Base-by-base conservation (phyloP, 2,329 filamentous ascomycete genomes). In the Fusarium sublunatum region DNA sequence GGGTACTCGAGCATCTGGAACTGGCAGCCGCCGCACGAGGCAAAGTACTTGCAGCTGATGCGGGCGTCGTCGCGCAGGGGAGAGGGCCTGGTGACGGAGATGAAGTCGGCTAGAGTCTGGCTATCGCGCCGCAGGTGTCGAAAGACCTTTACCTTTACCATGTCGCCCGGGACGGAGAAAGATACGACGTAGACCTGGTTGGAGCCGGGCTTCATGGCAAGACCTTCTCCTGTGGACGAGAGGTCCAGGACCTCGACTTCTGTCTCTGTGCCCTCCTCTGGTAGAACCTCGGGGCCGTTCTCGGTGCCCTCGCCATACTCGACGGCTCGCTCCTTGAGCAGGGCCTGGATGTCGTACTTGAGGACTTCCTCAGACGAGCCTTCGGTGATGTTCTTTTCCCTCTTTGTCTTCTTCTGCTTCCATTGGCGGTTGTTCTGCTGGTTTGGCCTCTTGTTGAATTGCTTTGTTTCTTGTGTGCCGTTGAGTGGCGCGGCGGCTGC, bases 1-100 rank as follows among this genome's bases (percentile, higher is more conserved):
- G 84, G 78, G 76, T 98, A 98, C 51, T 92, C 87, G 63, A 99
- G 86, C 92, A 98, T 97, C 80, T 99, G 95, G 76, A 98, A 93
- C 78, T 99, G 95, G 74, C 95, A 99, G 29, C 95, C 95, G 9
- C 90, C 91, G 77, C 95, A 99, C 51, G 83, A 85, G 36, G 87
- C 81, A 73, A 99, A 99, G 81, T 99, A 98, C 69, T 86, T 84
- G 80, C 95, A 99, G 53, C 83, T 83, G 68, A 96, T 84, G 22
- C 91, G 86, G 34, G 83, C 82, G 70, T 95, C 91, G 70, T 97
- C 89, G 70, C 95, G 89, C 51, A 89, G 81, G 1, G 88, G 83
- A 0, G 91, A 93, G 0, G 93, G 88, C 54, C 85, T 86, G 32
- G 88, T 79, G 38, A 98, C 85, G 58, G 89, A 89, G 72, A 98